Conservation (phyloP, 1,284 basidiomycete species). For the Ganoderma leucocontextum region DNA sequence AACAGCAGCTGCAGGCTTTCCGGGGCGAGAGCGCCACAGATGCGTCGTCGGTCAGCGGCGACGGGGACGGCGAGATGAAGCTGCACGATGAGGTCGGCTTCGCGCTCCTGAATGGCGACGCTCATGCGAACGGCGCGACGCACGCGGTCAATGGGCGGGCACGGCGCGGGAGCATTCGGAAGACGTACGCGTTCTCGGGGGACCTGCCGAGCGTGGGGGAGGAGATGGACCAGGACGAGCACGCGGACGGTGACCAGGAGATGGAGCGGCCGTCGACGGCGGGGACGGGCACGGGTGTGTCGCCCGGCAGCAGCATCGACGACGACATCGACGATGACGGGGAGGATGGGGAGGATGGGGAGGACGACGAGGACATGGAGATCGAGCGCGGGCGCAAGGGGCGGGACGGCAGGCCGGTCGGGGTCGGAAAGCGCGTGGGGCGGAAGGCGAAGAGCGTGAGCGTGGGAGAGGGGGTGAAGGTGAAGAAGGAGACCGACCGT, state of each 20-base stretch:
- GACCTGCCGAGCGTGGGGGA: slow-evolving; percentile 42
- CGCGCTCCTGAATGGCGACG: slow-evolving; percentile 29
- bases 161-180: slow-evolving; percentile 34
- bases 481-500: slow-evolving; percentile 40
- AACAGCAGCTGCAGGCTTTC: slow-evolving; percentile 64
- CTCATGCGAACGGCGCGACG: slow-evolving; percentile 5
- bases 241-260: slow-evolving; percentile 37
- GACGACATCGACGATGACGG: slow-evolving; percentile 35
- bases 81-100: slow-evolving; percentile 44
- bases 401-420: slow-evolving; percentile 41
- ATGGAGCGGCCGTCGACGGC: slow-evolving; percentile 39
- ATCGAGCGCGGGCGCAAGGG: slow-evolving; percentile 40
- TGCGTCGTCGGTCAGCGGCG: slow-evolving; percentile 19
- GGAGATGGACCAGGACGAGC: slow-evolving; percentile 42
- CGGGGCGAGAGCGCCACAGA: slow-evolving; percentile 39
- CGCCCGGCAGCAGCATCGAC: slow-evolving; percentile 34
- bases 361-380: slow-evolving; percentile 37
- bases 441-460: slow-evolving; percentile 34
- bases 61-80: slow-evolving; percentile 40
- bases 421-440: slow-evolving; percentile 37
- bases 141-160: slow-evolving; percentile 17
- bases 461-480: slow-evolving; percentile 39
- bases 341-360: slow-evolving; percentile 33
- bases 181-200: slow-evolving; percentile 35
- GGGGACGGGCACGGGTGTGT: slow-evolving; percentile 31